Percentiles rank a stretch among this genome's conserved stretches.
phyloP scores from a whole-genome alignment of 2,329 filamentous ascomycete species.

The Beauveria brongniartii region DNA sequence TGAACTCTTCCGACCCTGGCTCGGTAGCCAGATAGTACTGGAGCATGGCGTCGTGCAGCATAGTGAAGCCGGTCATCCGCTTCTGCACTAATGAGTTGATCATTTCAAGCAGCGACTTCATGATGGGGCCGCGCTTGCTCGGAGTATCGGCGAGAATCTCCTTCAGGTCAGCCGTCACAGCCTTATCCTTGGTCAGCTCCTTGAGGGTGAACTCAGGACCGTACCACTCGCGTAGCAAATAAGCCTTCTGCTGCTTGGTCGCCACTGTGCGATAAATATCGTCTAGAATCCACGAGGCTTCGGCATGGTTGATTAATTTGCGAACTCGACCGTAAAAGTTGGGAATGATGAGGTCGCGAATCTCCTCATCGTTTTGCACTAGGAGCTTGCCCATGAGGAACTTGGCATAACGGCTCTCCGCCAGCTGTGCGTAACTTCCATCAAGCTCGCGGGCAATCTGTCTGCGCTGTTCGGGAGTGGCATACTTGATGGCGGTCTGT shows the following conservation, averaged over 20 bases:
- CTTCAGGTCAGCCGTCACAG: constrained; percentile 59
- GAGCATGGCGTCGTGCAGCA: constrained; percentile 96
- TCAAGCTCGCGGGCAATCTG: constrained; percentile 81
- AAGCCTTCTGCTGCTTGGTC: constrained; percentile 76
- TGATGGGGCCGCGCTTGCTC: constrained; percentile 79
- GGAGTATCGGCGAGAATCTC: constrained; percentile 68
- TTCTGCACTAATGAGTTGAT: constrained; percentile 94
- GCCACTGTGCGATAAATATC: constrained; percentile 90
- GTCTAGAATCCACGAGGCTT: constrained; percentile 95
- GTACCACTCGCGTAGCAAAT: constrained; percentile 89
- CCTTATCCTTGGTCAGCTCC: constrained; percentile 46
- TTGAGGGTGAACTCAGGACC: constrained; percentile 86
- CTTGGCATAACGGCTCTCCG: constrained; percentile 95
- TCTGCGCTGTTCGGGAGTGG: constrained; percentile 73
- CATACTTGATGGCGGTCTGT: constrained; percentile 95
- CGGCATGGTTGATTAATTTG: constrained; percentile 89
- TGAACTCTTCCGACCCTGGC: constrained; percentile 70
- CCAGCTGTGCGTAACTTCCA: constrained; percentile 74
- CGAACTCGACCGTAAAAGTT: constrained; percentile 94
- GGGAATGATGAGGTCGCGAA: constrained; percentile 79
- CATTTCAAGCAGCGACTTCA: constrained; percentile 76
- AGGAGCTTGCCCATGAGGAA: constrained; percentile 94
- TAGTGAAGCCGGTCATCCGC: constrained; percentile 92
- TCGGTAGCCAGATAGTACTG: constrained; percentile 85
- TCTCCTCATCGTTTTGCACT: constrained; percentile 81